A percentile compares a stretch with the other conserved stretches of the same genome.
Conservation (phyloP, 768 basidiomycete species). For the Mycena amicta region DNA sequence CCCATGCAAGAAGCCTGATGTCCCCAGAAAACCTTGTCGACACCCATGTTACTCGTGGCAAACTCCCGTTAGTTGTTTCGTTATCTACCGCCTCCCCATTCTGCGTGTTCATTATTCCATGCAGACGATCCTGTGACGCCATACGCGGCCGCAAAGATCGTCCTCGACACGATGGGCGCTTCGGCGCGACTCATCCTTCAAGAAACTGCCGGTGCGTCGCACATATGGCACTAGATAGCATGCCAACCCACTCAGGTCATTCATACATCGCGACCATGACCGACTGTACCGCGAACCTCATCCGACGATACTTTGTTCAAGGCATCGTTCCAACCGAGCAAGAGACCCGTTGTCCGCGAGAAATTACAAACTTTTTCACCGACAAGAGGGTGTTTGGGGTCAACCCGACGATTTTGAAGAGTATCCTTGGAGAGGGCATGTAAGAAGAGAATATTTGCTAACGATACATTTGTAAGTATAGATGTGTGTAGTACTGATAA, state of each 20-base stretch:
- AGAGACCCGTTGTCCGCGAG: not conserved
- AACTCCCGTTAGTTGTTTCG: constrained; percentile 13
- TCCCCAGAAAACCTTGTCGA: constrained; percentile 17
- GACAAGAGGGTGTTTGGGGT: constrained; percentile 1
- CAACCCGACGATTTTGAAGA: not conserved
- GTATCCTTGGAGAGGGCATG: not conserved
- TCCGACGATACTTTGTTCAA: constrained; percentile 10
- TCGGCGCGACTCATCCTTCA: constrained; percentile 19
- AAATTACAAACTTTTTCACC: not conserved
- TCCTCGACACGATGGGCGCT: constrained; percentile 10
- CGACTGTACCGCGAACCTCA: constrained; percentile 8
- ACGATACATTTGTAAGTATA: not conserved
- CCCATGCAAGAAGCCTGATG: not conserved
- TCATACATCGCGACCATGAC: constrained; percentile 18
- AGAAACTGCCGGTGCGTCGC: constrained; percentile 10
- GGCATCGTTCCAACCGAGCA: constrained; percentile 7
- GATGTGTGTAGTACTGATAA: not conserved
- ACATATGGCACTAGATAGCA: not conserved
- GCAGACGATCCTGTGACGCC: constrained; percentile 22
- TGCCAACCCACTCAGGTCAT: constrained; percentile 6
- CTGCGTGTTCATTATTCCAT: not conserved
- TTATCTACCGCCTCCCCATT: not conserved
- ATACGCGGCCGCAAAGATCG: constrained; percentile 11
- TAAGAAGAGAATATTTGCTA: not conserved
- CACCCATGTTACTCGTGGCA: constrained; percentile 17